Evolutionary conservation across 1,139 yeast genomes (phyloP).

Genomic region (Nakaseomyces glabratus): DNA sequence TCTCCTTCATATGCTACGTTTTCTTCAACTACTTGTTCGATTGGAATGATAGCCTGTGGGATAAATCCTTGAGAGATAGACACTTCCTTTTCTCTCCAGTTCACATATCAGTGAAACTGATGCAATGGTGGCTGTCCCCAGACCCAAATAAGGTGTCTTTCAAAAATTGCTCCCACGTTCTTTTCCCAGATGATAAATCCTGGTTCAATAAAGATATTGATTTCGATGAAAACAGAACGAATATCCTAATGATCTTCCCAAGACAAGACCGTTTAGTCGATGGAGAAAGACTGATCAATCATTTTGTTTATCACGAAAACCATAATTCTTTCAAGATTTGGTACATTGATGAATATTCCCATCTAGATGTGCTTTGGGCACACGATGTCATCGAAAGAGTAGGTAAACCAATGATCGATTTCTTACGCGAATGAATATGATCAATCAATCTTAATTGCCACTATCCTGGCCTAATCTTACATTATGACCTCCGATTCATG

Average conservation of each 20-base stretch:
- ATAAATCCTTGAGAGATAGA: conserved; percentile 51
- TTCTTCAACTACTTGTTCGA: conserved; percentile 80
- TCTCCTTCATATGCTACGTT: conserved; percentile 56
- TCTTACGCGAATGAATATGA: conserved; percentile 3
- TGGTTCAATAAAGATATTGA: conserved; percentile 21
- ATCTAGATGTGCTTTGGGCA: conserved; percentile 89
- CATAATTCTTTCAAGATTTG: conserved; percentile 37
- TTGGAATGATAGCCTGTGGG: conserved; percentile 81
- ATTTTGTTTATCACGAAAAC: conserved; percentile 43
- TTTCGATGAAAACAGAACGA: conserved; percentile 17
- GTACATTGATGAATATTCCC: conserved; percentile 57
- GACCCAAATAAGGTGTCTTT: conserved; percentile 21
- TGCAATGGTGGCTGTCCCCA: conserved; percentile 78
- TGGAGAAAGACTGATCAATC: conserved; percentile 42
- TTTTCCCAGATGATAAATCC: conserved; percentile 27
- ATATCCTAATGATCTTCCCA: conserved; percentile 44
- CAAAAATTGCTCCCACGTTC: conserved; percentile 21
- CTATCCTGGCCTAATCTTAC: too few relatives aligned
- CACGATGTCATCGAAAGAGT: conserved; percentile 51
- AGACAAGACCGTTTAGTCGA: conserved; percentile 50
- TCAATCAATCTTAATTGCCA: too few relatives aligned
- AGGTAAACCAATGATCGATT: conserved; percentile 33
- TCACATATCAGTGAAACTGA: conserved; percentile 64
- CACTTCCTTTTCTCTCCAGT: conserved; percentile 85
- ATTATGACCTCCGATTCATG: too few relatives aligned